Conservation (phyloP, 2,329 filamentous ascomycete genomes). For the Elsinoe arachidis region DNA sequence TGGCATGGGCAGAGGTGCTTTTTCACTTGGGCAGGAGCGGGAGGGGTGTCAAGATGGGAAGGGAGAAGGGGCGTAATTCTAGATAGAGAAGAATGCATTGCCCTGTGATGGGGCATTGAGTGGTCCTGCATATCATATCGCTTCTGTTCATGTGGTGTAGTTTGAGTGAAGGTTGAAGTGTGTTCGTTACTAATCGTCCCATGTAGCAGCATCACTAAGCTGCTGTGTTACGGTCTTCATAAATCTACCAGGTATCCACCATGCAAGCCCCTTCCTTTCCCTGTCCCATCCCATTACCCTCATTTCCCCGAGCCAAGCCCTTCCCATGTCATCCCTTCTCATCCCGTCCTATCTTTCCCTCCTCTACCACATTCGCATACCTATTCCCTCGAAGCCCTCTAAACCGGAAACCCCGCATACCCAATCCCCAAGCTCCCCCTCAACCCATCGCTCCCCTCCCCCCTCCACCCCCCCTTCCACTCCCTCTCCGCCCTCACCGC, state of each 20-base stretch:
- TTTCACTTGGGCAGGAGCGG: neutral
- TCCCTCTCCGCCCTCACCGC: conserved; percentile 55
- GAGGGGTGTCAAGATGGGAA: neutral
- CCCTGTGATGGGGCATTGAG: neutral
- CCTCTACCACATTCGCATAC: neutral
- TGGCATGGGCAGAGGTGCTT: conserved; percentile 7
- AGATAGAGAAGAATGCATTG: conserved; percentile 1
- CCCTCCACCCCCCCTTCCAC: conserved; percentile 69
- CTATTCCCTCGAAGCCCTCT: conserved; percentile 11
- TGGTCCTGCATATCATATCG: no score
- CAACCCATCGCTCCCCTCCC: conserved; percentile 52
- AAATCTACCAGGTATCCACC: neutral
- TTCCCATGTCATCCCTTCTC: neutral
- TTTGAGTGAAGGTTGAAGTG: no score
- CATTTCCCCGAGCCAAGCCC: no score
- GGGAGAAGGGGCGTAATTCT: neutral
- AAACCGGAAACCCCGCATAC: conserved; percentile 43
- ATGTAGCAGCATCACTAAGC: no score
- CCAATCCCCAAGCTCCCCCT: conserved; percentile 40
- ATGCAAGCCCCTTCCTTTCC: neutral
- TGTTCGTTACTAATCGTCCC: no score
- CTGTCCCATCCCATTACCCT: neutral
- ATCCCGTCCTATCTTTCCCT: neutral
- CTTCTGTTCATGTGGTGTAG: no score
- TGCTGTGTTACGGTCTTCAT: no score